Evolutionary conservation across 257 asterid species (phyloP), one percentile per base, ranked within the genome.

Genomic region (Solanum sitiens): DNA sequence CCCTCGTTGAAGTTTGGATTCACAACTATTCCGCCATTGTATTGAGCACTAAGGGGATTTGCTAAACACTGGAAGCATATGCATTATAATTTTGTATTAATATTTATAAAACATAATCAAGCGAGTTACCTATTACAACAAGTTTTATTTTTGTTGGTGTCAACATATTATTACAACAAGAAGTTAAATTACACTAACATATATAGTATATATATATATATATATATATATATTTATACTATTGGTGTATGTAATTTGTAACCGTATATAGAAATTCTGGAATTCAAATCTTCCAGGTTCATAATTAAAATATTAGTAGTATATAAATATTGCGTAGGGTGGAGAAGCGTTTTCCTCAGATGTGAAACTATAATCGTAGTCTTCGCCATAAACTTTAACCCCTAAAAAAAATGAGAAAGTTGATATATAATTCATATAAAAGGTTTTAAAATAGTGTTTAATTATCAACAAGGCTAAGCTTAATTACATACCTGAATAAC

Each of bases 331-430:
- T 59, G 67, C 18, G 8, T 10, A 32, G 3, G n/a, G 2, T 4
- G 15, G 2, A 8, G 32, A 20, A 11, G 13, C 86, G 11, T 89
- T 63, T 63, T 88, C 97, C 96, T 95, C 93, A 2, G 61, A 44
- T 32, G 92, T 91, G 93, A 53, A 94, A 20, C 93, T 68, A 79
- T 92, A 59, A 25, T 95, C 94, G 33, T 93, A 94, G 12, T 93
- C 89, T 83, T 91, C 89, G 3, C 93, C 98, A 35, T 84, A 25
- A 11, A 86, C 91, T 86, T 88, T 83, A 87, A n/a, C 47, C 56
- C 88, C 94, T 93, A 90, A 39, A 27, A 25, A 7, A 83, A 42
- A 27, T 30, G 40, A 32, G 76, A 70, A 0, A 70, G 12, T 2
- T 30, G n/a, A 70, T 14, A 32, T 37, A 37, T 39, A 39, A 39